Evolutionary conservation across 768 basidiomycete genomes (phyloP).

Genomic region (Mycena kentingensis): DNA sequence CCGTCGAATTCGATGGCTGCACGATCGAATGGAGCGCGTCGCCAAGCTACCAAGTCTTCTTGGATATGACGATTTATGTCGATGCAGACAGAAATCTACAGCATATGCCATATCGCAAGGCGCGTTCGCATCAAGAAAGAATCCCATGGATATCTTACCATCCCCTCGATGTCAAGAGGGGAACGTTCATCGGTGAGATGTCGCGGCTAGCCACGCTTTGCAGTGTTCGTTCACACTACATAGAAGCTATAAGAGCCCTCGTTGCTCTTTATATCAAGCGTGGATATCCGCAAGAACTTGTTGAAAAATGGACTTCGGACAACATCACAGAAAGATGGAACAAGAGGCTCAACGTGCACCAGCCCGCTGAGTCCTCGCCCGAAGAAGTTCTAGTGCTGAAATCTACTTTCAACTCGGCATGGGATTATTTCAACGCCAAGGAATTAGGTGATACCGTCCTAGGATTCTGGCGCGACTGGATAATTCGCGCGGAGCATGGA

Average conservation of each 20-base stretch:
- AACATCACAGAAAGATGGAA: slow-evolving; percentile 33
- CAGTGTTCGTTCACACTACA: slow-evolving; percentile 25
- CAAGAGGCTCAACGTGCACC: too few species aligned
- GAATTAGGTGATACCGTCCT: slow-evolving; percentile 31
- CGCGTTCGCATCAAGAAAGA: slow-evolving; percentile 28
- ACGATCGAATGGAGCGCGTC: slow-evolving; percentile 26
- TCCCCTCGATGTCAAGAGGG: slow-evolving; percentile 28
- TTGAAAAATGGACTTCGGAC: slow-evolving; percentile 27
- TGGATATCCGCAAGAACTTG: slow-evolving; percentile 32
- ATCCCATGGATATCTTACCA: slow-evolving; percentile 28
- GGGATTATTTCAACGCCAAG: slow-evolving; percentile 35
- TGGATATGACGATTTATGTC: slow-evolving; percentile 31
- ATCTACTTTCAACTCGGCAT: slow-evolving; percentile 32
- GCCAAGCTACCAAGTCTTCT: slow-evolving; percentile 24
- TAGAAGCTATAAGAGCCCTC: slow-evolving; percentile 27
- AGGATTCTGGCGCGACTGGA: slow-evolving; percentile 29
- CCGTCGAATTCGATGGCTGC: slow-evolving; percentile 23
- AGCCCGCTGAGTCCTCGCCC: too few species aligned
- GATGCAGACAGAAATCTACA: slow-evolving; percentile 21
- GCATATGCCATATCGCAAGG: slow-evolving; percentile 23
- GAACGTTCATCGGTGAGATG: slow-evolving; percentile 29
- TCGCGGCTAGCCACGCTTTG: slow-evolving; percentile 21
- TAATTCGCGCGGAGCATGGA: not conserved
- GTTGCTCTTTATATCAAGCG: slow-evolving; percentile 30
- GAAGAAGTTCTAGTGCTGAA: slow-evolving; percentile 34